These are phyloP conservation scores for Ceratocystis cubensis DNA, from an alignment of 2,329 filamentous ascomycete species.

Conservation along the genomic window DNA sequence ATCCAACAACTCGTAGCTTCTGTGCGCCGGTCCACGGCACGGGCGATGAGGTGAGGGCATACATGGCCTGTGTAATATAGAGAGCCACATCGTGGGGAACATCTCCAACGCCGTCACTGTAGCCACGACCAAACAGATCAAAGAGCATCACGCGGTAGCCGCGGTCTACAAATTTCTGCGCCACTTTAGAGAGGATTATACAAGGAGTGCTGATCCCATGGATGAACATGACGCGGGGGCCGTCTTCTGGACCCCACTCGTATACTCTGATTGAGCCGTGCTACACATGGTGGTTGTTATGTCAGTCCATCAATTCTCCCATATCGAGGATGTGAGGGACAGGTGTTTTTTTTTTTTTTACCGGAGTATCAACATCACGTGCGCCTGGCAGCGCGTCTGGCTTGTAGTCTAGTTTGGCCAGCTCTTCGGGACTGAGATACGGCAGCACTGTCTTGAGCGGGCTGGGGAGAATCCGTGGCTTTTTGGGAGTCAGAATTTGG, in stretches of 20 bases:
- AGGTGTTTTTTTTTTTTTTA: constrained; percentile 24
- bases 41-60: constrained; percentile 56
- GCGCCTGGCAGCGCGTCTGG: constrained; percentile 58
- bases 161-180: constrained; percentile 50
- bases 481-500: constrained; percentile 31
- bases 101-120: constrained; percentile 50
- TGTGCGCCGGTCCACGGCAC: constrained; percentile 50
- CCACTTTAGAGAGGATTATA: constrained; percentile 55
- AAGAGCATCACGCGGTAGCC: constrained; percentile 76
- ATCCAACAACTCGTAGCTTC: constrained; percentile 59
- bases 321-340: not conserved
- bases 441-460: constrained; percentile 35
- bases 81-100: constrained; percentile 61
- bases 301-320: not conserved
- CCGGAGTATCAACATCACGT: constrained; percentile 58
- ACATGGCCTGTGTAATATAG: constrained; percentile 59
- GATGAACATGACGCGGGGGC: constrained; percentile 62
- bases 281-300: constrained; percentile 24
- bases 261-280: constrained; percentile 69
- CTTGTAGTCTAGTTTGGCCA: constrained; percentile 41
- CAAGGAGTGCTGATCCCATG: constrained; percentile 79
- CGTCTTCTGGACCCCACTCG: constrained; percentile 65
- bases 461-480: constrained; percentile 32
- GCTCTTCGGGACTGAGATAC: constrained; percentile 29
- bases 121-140: constrained; percentile 58